These are phyloP conservation scores for Cercospora sp. DNA, from an alignment of 2,329 filamentous ascomycete genomes.

Conservation along the genomic window DNA sequence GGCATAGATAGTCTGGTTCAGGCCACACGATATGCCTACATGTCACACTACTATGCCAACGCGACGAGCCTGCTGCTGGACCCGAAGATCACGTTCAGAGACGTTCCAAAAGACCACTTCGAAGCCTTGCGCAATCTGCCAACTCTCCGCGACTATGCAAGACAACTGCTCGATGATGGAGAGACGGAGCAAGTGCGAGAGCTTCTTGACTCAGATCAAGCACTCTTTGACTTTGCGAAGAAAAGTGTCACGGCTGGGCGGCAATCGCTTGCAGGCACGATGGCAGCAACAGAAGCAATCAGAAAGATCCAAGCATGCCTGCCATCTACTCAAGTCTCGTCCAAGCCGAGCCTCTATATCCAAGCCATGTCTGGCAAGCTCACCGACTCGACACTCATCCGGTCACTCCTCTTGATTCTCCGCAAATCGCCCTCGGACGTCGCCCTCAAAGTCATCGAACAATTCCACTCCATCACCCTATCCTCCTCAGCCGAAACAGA, in stretches of 20 bases:
- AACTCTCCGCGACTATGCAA: slow-evolving; percentile 60
- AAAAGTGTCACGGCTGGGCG: slow-evolving; percentile 40
- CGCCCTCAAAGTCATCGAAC: slow-evolving; percentile 45
- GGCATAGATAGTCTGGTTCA: slow-evolving; percentile 72
- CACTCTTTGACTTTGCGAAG: slow-evolving; percentile 52
- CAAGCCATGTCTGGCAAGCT: slow-evolving; percentile 61
- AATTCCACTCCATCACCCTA: slow-evolving; percentile 12
- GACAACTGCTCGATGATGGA: slow-evolving; percentile 34
- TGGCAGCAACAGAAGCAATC: slow-evolving; percentile 40
- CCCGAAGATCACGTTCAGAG: slow-evolving; percentile 35
- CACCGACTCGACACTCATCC: slow-evolving; percentile 51
- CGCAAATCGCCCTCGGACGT: slow-evolving; percentile 61
- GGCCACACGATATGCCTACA: slow-evolving; percentile 68
- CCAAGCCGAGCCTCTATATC: slow-evolving; percentile 58
- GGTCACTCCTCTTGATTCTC: slow-evolving; percentile 58
- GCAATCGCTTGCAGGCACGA: slow-evolving; percentile 46
- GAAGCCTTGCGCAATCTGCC: slow-evolving; percentile 67
- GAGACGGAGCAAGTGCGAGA: slow-evolving; percentile 44
- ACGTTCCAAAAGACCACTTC: slow-evolving; percentile 61
- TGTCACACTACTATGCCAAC: slow-evolving; percentile 84
- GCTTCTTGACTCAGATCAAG: slow-evolving; percentile 61
- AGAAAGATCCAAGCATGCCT: slow-evolving; percentile 41
- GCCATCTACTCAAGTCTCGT: slow-evolving; percentile 40
- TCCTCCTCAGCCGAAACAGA: neutral
- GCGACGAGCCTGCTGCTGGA: slow-evolving; percentile 65